Base-by-base conservation (phyloP, 140 eudicot genomes). In the Erigeron philadelphicus region DNA sequence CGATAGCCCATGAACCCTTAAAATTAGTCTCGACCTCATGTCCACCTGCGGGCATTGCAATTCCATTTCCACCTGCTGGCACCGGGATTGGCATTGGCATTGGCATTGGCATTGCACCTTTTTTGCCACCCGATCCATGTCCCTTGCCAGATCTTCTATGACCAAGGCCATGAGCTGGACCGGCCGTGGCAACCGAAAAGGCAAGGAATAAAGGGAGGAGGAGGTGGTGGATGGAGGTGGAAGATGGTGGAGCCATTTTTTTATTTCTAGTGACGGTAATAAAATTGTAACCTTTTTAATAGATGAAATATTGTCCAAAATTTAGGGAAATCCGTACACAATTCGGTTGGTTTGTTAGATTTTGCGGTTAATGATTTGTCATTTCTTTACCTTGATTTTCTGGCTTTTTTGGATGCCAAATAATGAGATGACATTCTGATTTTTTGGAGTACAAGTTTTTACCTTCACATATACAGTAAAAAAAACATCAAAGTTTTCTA, bases 1-100 rank as follows among this genome's bases (percentile, higher is more conserved):
- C 80, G 0, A 88, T 52, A 50, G 82, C 76, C 95, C 96, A 91
- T 0, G 59, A n/a, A 1, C 97, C 96, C 1, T 23, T 40, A 52
- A 48, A 78, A 0, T 78, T 17, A 5, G 87, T 83, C 72, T 78
- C 62, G 3, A 72, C 48, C 8, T 66, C 74, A 40, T 35, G 45
- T 35, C 76, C 80, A 12, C 52, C 21, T 0, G 45, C 41, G 0
- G 55, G 55, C 18, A 43, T 18, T 52, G 38, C 38, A 31, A 31
- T 31, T 31, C 38, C 38, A 31, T 31, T 31, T 31, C 38, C 38
- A 31, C 8, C 57, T 13, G 57, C 57, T 17, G 57, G 6, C 52
- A 6, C 17, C 1, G 49, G 49, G 9, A 11, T 5, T 7, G 49
- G 49, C 49, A 45, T 45, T 45, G 9, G 49, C 16, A 17, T 15